These are phyloP conservation scores for Nothomitra cinnamomea DNA, from an alignment of 2,329 filamentous ascomycete genomes.

Conservation along the genomic window DNA sequence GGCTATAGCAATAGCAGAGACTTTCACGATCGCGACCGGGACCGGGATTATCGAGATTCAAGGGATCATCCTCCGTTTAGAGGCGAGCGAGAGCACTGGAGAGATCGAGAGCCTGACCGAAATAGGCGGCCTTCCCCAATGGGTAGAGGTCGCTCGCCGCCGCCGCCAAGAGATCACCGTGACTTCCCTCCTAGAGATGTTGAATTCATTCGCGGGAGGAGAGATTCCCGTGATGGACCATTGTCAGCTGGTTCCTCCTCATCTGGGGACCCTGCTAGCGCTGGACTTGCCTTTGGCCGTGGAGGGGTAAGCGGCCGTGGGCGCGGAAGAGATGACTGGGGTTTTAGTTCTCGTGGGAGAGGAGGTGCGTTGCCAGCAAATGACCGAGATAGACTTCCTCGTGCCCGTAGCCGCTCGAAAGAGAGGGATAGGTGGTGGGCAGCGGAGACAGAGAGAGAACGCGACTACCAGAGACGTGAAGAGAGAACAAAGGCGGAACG, in stretches of 20 bases:
- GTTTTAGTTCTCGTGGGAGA: conserved; percentile 7
- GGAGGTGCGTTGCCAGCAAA: background rate
- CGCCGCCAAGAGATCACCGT: conserved; percentile 42
- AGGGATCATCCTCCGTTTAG: conserved; percentile 24
- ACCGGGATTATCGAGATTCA: conserved; percentile 30
- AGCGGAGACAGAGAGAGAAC: background rate
- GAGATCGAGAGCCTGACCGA: conserved; percentile 32
- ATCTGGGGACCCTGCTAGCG: conserved; percentile 32
- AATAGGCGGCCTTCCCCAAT: conserved; percentile 40
- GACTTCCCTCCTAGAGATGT: conserved; percentile 42
- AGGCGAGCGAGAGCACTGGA: background rate
- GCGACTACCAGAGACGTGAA: conserved; percentile 3
- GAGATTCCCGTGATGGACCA: conserved; percentile 1
- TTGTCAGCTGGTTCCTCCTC: conserved; percentile 51
- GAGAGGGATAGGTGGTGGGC: background rate
- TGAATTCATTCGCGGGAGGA: conserved; percentile 43
- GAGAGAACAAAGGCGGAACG: conserved; percentile 2
- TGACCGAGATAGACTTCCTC: conserved; percentile 9
- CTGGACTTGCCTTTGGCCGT: conserved; percentile 21
- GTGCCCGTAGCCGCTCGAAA: conserved; percentile 46
- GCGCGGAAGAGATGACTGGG: conserved; percentile 28
- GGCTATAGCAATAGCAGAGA: conserved; percentile 43
- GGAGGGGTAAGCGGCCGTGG: conserved; percentile 19
- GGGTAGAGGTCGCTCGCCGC: conserved; percentile 43
- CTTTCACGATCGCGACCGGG: conserved; percentile 42